Percentiles rank a stretch among this genome's conserved stretches.
Evolutionary conservation across 805 yeast genomes (phyloP).

Genomic region (Starmera dryadoides): DNA sequence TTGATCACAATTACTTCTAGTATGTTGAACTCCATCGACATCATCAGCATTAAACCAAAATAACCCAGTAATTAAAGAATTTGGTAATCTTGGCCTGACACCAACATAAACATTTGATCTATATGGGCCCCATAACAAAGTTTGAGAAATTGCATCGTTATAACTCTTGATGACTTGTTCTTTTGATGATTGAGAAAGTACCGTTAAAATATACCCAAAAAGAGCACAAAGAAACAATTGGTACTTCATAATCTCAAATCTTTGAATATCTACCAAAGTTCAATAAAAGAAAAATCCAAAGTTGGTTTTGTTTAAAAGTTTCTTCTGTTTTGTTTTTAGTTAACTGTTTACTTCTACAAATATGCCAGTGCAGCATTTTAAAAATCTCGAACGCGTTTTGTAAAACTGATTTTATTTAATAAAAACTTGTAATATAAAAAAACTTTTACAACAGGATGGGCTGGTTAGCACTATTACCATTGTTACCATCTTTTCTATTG

Average conservation of each 20-base stretch:
- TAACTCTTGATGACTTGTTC: constrained; percentile 13
- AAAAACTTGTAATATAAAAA: too few species aligned
- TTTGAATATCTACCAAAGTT: not conserved
- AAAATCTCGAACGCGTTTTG: not conserved
- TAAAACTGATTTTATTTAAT: too few species aligned
- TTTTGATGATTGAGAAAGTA: not conserved
- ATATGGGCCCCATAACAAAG: constrained; percentile 89
- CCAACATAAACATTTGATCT: constrained; percentile 84
- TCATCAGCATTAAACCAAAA: constrained; percentile 79
- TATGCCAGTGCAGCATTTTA: too few species aligned
- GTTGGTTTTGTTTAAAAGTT: too few species aligned
- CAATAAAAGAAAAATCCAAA: not conserved
- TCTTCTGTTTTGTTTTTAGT: too few species aligned
- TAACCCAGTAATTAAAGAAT: constrained; percentile 67
- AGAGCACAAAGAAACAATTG: not conserved
- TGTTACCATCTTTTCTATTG: constrained; percentile 3
- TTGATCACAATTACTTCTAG: constrained; percentile 75
- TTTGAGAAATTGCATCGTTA: constrained; percentile 32
- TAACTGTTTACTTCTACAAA: too few species aligned
- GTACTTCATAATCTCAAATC: not conserved
- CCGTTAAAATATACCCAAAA: not conserved
- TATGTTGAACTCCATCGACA: constrained; percentile 40
- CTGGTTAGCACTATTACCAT: constrained; percentile 13
- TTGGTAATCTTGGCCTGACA: constrained; percentile 73
- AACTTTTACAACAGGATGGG: constrained; percentile 17